These are phyloP conservation scores for Handroanthus guayacan DNA, from an alignment of 257 asterid genomes.

Conservation along the genomic window DNA sequence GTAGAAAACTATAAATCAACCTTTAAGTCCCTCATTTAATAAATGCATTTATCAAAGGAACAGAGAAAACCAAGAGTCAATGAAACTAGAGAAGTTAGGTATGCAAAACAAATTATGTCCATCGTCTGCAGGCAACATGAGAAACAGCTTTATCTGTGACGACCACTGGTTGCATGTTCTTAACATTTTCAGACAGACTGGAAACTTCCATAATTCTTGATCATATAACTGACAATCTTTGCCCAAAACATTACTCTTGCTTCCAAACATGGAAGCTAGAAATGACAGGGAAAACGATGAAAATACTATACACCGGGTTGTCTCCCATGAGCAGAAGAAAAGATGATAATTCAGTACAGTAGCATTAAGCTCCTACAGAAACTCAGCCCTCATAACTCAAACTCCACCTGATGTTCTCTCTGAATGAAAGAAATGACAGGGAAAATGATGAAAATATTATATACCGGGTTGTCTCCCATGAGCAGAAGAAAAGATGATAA, in stretches of 20 bases:
- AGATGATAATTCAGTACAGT: not conserved
- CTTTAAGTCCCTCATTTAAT: not conserved
- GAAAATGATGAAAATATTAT: slow-evolving; percentile 6
- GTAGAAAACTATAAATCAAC: not conserved
- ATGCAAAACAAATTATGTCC: not conserved
- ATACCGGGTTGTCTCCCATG: not conserved
- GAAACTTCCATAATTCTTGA: not conserved
- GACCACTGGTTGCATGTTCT: slow-evolving; percentile 8
- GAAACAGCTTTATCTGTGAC: slow-evolving; percentile 1
- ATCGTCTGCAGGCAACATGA: not conserved
- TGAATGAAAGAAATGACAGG: not conserved
- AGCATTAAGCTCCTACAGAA: not conserved
- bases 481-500: not conserved
- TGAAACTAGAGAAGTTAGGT: not conserved
- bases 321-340: not conserved
- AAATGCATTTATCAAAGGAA: not conserved
- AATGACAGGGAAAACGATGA: slow-evolving; percentile 1
- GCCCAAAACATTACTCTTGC: slow-evolving; percentile 13
- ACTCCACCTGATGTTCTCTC: not conserved
- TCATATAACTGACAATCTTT: not conserved
- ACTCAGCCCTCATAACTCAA: slow-evolving; percentile 1
- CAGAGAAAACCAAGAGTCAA: not conserved
- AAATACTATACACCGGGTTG: not conserved
- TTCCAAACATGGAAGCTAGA: not conserved
- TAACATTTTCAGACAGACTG: slow-evolving; percentile 2